Evolutionary conservation across 1,284 basidiomycete genomes (phyloP).

Genomic region (Heterobasidion parviporum): DNA sequence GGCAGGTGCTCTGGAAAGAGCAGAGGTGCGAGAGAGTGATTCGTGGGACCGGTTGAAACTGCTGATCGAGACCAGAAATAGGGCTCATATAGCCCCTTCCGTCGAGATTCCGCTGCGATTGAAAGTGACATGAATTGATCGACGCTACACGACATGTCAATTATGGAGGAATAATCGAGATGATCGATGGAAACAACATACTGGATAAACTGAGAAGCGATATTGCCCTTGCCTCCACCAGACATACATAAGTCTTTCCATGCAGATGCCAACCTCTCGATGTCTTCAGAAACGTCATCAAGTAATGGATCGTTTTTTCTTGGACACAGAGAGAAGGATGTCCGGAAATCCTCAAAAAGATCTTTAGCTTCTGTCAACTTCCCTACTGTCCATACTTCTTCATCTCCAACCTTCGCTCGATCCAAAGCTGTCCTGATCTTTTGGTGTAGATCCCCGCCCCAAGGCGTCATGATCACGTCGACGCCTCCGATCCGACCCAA

Average conservation of each 20-base stretch:
- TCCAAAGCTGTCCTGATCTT: conserved; percentile 33
- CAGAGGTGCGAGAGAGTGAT: conserved; percentile 54
- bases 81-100: conserved; percentile 64
- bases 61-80: conserved; percentile 56
- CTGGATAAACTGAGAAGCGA: conserved; percentile 57
- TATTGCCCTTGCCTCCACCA: conserved; percentile 28
- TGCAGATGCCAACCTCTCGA: conserved; percentile 39
- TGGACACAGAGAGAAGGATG: conserved; percentile 43
- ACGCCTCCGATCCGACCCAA: conserved; percentile 23
- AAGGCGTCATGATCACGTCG: conserved; percentile 49
- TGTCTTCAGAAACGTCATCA: conserved; percentile 34
- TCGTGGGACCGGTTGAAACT: conserved; percentile 27
- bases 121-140: conserved; percentile 76
- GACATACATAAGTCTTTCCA: conserved; percentile 44
- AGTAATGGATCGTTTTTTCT: conserved; percentile 24
- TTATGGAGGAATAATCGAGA: not conserved
- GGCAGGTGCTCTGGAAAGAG: conserved; percentile 70
- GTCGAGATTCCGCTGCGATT: conserved; percentile 61
- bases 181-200: conserved; percentile 22
- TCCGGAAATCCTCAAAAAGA: conserved; percentile 45
- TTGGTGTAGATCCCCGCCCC: conserved; percentile 52
- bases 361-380: conserved; percentile 33
- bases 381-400: conserved; percentile 35
- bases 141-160: conserved; percentile 35
- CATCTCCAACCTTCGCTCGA: conserved; percentile 29